Percentiles rank a stretch among this genome's conserved stretches.
Conservation (phyloP, 441 rosid genomes). For the Metrosideros polymorpha region DNA sequence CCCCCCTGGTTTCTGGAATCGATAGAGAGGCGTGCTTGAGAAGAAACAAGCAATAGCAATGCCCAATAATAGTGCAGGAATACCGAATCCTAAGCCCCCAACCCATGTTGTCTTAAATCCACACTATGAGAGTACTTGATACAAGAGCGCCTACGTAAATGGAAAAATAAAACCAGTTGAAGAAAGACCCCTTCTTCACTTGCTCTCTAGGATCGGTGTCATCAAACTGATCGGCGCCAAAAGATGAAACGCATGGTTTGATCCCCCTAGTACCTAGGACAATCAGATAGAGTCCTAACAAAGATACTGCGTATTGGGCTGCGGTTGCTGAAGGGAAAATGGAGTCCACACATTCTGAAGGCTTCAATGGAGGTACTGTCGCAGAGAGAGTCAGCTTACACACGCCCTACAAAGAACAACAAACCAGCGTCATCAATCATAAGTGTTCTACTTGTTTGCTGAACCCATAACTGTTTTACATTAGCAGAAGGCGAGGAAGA, state of each 20-base stretch:
- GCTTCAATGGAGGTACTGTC: not conserved
- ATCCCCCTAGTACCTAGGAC: not conserved
- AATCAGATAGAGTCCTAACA: constrained; percentile 1
- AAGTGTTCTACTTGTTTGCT: not conserved
- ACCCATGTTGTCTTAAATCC: constrained; percentile 2
- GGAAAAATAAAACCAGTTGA: constrained; percentile 5
- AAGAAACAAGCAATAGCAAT: not conserved
- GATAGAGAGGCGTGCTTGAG: not conserved
- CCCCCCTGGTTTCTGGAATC: not conserved
- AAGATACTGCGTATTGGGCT: not conserved
- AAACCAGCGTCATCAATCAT: not conserved
- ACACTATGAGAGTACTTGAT: not conserved
- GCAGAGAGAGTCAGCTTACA: not conserved
- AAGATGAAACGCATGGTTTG: not conserved
- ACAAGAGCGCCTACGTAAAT: not conserved
- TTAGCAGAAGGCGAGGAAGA: not conserved
- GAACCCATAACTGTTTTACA: not conserved
- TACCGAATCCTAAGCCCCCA: not conserved
- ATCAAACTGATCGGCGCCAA: not conserved
- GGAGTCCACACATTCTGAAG: not conserved
- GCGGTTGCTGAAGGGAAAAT: constrained; percentile 2
- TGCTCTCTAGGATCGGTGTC: not conserved
- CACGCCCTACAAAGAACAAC: not conserved
- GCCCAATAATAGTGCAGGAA: constrained; percentile 3
- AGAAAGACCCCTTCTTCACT: not conserved